phyloP scores from a whole-genome alignment of 371 early-diverging fungal genomes.

The Syncephalastrum racemosum region DNA sequence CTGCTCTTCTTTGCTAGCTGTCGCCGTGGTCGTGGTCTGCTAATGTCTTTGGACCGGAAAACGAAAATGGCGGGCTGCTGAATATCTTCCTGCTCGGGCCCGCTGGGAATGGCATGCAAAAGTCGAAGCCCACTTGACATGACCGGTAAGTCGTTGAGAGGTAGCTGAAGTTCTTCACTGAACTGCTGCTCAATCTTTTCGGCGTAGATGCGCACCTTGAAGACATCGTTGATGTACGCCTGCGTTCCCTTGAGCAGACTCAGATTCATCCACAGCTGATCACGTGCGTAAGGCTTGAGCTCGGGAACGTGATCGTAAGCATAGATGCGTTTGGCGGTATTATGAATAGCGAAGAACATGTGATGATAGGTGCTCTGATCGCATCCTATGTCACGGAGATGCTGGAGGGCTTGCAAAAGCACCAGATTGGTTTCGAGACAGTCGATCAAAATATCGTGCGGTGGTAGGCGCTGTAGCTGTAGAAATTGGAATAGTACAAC shows the following conservation, averaged over 20 bases:
- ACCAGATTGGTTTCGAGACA: conserved; percentile 34
- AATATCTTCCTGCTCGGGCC: no score
- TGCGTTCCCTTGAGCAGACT: conserved; percentile 36
- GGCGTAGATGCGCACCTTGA: conserved; percentile 44
- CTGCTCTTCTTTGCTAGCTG: no score
- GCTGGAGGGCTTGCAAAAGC: conserved; percentile 26
- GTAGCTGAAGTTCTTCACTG: background rate
- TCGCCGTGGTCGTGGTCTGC: no score
- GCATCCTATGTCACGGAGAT: conserved; percentile 29
- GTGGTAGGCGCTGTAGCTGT: conserved; percentile 17
- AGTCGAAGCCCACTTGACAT: no score
- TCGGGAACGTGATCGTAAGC: background rate
- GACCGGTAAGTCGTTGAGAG: no score
- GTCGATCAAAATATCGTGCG: conserved; percentile 31
- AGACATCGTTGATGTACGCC: conserved; percentile 44
- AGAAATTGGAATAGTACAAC: conserved; percentile 39
- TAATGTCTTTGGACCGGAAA: no score
- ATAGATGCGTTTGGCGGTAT: conserved; percentile 28
- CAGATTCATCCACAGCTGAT: conserved; percentile 38
- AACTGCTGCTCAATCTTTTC: conserved; percentile 43
- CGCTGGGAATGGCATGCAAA: no score
- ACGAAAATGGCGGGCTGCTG: no score
- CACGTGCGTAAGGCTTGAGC: conserved; percentile 20
- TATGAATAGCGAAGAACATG: conserved; percentile 47
- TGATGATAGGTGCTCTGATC: conserved; percentile 51